These are phyloP conservation scores for Aspergillus piperis DNA, from an alignment of 2,329 filamentous ascomycete genomes.

Conservation along the genomic window DNA sequence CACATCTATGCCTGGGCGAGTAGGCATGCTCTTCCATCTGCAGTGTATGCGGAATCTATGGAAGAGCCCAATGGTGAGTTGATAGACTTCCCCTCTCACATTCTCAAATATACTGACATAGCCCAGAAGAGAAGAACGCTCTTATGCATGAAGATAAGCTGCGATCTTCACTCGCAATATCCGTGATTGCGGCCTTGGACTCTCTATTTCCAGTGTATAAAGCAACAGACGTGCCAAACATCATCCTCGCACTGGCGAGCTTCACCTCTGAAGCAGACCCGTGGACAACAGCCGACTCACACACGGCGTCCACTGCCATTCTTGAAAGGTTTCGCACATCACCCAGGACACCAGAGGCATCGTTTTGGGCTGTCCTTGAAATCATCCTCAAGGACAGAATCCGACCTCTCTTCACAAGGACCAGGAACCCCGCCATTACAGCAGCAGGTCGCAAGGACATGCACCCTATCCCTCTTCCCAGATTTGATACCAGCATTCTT, in stretches of 20 bases:
- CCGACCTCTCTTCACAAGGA: conserved; percentile 45
- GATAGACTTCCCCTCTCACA: not conserved
- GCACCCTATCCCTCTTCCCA: conserved; percentile 39
- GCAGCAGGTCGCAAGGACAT: conserved; percentile 47
- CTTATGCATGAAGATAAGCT: conserved; percentile 28
- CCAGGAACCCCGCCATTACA: conserved; percentile 46
- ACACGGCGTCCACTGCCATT: conserved; percentile 18
- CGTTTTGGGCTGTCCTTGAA: conserved; percentile 23
- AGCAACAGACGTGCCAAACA: conserved; percentile 23
- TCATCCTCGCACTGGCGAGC: conserved; percentile 36
- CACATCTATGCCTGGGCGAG: conserved; percentile 38
- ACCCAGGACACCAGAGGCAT: not conserved
- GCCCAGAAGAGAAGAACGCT: conserved; percentile 21
- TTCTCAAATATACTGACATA: not conserved
- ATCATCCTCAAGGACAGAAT: conserved; percentile 30
- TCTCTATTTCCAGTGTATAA: conserved; percentile 22
- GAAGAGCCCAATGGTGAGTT: conserved; percentile 26
- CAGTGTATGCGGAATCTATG: conserved; percentile 32
- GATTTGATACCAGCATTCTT: conserved; percentile 39
- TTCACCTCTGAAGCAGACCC: conserved; percentile 36
- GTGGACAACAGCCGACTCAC: conserved; percentile 36
- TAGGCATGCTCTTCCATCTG: conserved; percentile 32
- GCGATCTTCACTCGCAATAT: conserved; percentile 32
- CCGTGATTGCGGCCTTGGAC: conserved; percentile 28
- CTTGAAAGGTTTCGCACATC: conserved; percentile 14